Evolutionary conservation across 192 early-diverging fungal genomes (phyloP).

Genomic region (Rhizoclosmatium sp.): DNA sequence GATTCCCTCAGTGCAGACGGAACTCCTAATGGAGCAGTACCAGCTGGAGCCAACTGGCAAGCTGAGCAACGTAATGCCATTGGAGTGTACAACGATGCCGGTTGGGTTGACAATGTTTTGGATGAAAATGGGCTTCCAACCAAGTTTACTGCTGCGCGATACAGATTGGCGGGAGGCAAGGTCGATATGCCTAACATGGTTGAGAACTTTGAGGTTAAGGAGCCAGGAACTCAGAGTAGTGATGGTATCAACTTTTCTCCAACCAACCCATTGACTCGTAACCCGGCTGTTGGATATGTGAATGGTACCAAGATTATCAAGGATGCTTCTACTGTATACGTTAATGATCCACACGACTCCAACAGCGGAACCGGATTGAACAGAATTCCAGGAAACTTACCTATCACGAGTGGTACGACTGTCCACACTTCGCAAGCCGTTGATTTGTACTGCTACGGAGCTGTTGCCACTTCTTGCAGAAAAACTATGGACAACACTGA

Average conservation of each 20-base stretch:
- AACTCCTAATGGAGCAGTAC: neutral
- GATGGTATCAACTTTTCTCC: neutral
- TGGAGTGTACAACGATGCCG: constrained; percentile 37
- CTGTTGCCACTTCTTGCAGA: constrained; percentile 29
- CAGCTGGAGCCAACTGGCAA: neutral
- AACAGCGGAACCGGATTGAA: constrained; percentile 26
- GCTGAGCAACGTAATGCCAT: constrained; percentile 40
- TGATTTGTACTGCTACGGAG: constrained; percentile 38
- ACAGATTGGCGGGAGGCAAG: constrained; percentile 39
- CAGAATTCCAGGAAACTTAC: neutral
- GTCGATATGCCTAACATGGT: constrained; percentile 33
- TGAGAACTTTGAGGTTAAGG: constrained; percentile 46
- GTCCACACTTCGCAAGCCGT: constrained; percentile 39
- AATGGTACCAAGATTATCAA: neutral
- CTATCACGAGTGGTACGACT: neutral
- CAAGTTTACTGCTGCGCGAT: constrained; percentile 32
- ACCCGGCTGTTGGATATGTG: constrained; percentile 15
- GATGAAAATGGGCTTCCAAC: constrained; percentile 47
- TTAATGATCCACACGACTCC: constrained; percentile 33
- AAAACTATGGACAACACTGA: constrained; percentile 50
- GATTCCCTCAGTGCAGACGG: constrained; percentile 21
- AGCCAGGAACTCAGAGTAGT: neutral
- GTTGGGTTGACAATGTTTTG: constrained; percentile 45
- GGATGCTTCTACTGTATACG: neutral
- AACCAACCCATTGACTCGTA: constrained; percentile 20